Evolutionary conservation across 768 basidiomycete species (phyloP).

Genomic region (Polyporus arcularius): DNA sequence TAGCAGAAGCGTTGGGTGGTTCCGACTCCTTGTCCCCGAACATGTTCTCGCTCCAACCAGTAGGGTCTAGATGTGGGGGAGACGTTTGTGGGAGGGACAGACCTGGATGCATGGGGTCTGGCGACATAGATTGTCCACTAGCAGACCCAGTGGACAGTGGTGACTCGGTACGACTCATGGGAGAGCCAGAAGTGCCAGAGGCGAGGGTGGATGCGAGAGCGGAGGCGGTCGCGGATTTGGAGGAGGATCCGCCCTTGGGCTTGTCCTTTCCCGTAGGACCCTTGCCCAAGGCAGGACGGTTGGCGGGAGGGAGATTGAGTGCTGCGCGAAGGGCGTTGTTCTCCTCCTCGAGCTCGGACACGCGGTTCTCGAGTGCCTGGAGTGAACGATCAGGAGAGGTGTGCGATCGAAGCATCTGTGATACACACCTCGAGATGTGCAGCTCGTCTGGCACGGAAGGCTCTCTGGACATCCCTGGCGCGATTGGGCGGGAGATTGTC

Average conservation of each 20-base stretch:
- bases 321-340: slow-evolving; percentile 72
- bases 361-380: slow-evolving; percentile 80
- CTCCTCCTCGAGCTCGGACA: slow-evolving; percentile 83
- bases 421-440: slow-evolving; percentile 76
- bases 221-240: slow-evolving; percentile 11
- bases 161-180: slow-evolving; percentile 33
- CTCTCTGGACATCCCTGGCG: slow-evolving; percentile 86
- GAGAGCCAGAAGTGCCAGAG: slow-evolving; percentile 19
- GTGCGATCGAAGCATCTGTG: slow-evolving; percentile 15
- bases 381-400: slow-evolving; percentile 30
- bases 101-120: slow-evolving; percentile 40
- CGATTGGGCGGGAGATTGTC: slow-evolving; percentile 79
- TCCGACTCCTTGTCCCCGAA: slow-evolving; percentile 23
- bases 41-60: slow-evolving; percentile 23
- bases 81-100: slow-evolving; percentile 15
- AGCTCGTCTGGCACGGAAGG: slow-evolving; percentile 85
- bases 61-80: slow-evolving; percentile 15
- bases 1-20: slow-evolving; percentile 34
- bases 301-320: slow-evolving; percentile 73
- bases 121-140: slow-evolving; percentile 64
- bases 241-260: slow-evolving; percentile 41
- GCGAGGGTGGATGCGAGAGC: slow-evolving; percentile 16
- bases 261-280: slow-evolving; percentile 89
- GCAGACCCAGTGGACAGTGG: slow-evolving; percentile 46
- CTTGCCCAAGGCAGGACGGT: slow-evolving; percentile 71